A percentile compares a stretch with the other conserved stretches of the same genome.
These are phyloP conservation scores for Aotearoamyces nothofagi DNA, from an alignment of 2,329 filamentous ascomycete genomes.

Conservation along the genomic window DNA sequence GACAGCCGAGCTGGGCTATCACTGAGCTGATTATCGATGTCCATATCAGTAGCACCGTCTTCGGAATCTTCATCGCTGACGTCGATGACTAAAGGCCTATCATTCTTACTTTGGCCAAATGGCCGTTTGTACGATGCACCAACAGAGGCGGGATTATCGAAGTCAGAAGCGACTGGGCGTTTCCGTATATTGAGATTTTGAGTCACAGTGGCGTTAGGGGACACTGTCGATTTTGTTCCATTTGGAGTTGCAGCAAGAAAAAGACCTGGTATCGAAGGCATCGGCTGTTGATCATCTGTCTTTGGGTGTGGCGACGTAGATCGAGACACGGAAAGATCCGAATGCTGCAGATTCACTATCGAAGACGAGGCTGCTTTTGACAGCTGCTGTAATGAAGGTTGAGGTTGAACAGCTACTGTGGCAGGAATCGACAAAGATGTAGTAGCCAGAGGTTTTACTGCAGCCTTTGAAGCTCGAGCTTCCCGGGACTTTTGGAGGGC, in stretches of 20 bases:
- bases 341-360: background rate
- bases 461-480: conserved; percentile 21
- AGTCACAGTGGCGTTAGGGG: background rate
- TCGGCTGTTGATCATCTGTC: background rate
- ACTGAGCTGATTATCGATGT: conserved; percentile 25
- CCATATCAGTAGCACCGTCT: conserved; percentile 52
- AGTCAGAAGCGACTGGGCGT: conserved; percentile 54
- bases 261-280: conserved; percentile 22
- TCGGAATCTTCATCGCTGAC: conserved; percentile 62
- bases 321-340: background rate
- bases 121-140: conserved; percentile 31
- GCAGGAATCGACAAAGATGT: conserved; percentile 4
- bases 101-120: conserved; percentile 40
- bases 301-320: background rate
- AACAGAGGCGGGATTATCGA: conserved; percentile 37
- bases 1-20: conserved; percentile 4
- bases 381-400: background rate
- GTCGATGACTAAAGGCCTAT: conserved; percentile 62
- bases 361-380: no score
- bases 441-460: no score
- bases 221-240: conserved; percentile 1
- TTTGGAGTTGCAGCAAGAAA: conserved; percentile 15
- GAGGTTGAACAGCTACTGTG: conserved; percentile 3
- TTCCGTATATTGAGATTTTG: conserved; percentile 23
- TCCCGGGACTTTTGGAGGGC: conserved; percentile 48